Conservation (phyloP, 768 basidiomycete species). For the Leccinum uliginosum region DNA sequence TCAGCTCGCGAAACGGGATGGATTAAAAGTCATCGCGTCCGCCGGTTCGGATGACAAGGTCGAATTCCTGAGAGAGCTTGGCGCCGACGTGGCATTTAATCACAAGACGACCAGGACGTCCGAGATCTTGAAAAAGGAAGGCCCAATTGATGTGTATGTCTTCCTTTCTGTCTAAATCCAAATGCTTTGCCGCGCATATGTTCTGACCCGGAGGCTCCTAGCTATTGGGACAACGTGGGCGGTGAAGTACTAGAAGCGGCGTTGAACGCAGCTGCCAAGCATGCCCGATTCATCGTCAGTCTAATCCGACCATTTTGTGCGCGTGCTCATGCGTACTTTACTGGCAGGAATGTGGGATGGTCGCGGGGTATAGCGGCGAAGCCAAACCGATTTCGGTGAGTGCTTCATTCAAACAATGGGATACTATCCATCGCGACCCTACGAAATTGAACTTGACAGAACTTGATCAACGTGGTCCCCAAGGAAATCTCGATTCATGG, state of each 20-base stretch:
- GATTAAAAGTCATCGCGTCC: conserved; percentile 63
- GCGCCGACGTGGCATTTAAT: conserved; percentile 69
- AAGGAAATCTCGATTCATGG: conserved; percentile 44
- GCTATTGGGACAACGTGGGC: conserved; percentile 48
- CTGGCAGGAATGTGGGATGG: conserved; percentile 32
- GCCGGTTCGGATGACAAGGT: conserved; percentile 77
- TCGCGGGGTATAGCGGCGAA: not conserved
- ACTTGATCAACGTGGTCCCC: conserved; percentile 33
- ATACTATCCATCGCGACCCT: not conserved
- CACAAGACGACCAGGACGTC: conserved; percentile 57
- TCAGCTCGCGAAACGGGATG: conserved; percentile 49
- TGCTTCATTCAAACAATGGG: not conserved
- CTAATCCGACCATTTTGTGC: not conserved
- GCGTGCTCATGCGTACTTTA: not conserved
- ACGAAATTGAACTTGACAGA: conserved; percentile 21
- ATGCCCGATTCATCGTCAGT: conserved; percentile 47
- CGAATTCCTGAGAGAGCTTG: conserved; percentile 52
- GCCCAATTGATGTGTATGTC: conserved; percentile 49
- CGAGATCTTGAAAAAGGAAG: conserved; percentile 52
- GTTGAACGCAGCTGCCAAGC: conserved; percentile 38
- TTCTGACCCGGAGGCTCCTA: not conserved
- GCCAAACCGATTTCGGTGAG: not conserved
- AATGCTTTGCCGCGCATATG: not conserved
- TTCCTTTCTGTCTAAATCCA: not conserved
- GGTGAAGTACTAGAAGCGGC: conserved; percentile 57